A percentile compares a stretch with the other conserved stretches of the same genome.
These are phyloP conservation scores for Orychophragmus violaceus DNA, from an alignment of 345 rosid genomes.

Conservation along the genomic window DNA sequence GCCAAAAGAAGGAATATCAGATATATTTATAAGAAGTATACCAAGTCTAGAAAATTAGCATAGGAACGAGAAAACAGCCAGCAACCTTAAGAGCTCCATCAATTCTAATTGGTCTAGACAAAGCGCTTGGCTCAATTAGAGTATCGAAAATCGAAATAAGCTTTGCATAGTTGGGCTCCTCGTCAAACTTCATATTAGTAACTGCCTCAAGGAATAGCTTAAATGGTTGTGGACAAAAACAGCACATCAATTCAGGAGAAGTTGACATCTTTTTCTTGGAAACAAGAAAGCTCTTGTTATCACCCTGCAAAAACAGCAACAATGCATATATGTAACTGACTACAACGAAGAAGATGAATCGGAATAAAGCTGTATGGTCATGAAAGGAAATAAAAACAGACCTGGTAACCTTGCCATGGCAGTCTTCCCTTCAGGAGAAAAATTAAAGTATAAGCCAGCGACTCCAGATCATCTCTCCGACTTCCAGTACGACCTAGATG, in stretches of 20 bases:
- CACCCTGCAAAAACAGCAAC: constrained; percentile 50
- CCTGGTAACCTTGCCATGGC: constrained; percentile 99
- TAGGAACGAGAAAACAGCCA: constrained; percentile 1
- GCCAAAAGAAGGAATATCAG: neutral
- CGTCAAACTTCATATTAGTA: constrained; percentile 82
- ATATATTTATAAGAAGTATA: neutral
- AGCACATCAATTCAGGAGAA: constrained; percentile 78
- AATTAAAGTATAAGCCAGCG: constrained; percentile 86
- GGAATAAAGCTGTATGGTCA: neutral
- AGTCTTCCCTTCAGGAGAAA: constrained; percentile 83
- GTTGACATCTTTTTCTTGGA: constrained; percentile 94
- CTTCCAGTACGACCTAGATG: constrained; percentile 95
- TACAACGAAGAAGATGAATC: neutral
- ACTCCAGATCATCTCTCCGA: constrained; percentile 94
- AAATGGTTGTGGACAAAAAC: constrained; percentile 76
- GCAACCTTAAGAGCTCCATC: constrained; percentile 92
- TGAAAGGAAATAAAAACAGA: constrained; percentile 13
- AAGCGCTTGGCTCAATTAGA: constrained; percentile 58
- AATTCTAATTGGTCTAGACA: constrained; percentile 68
- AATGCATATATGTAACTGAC: neutral
- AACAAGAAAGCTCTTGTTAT: constrained; percentile 87
- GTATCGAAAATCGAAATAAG: constrained; percentile 66
- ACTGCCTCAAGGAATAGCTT: constrained; percentile 81
- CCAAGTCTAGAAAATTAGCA: constrained; percentile 26
- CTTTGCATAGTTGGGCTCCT: constrained; percentile 89